Evolutionary conservation across 2,329 filamentous ascomycete species (phyloP).

Genomic region (Cladosporium oxysporum): DNA sequence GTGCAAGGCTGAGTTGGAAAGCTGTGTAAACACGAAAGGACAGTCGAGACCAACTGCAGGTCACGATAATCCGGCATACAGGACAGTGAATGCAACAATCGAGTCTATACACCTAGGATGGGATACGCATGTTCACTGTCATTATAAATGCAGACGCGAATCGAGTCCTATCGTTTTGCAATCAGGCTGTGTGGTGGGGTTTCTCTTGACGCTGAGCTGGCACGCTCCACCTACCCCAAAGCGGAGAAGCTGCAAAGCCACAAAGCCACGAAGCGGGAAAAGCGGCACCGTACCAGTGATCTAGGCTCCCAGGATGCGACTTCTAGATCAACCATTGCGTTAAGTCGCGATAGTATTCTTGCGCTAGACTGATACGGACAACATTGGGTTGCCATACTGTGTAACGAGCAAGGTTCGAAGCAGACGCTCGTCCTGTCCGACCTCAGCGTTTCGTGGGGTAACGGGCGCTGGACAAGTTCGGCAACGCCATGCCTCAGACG

Average conservation of each 20-base stretch:
- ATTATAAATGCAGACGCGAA: background rate
- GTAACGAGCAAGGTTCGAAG: background rate
- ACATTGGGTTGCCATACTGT: background rate
- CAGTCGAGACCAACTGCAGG: no score
- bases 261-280: constrained; percentile 6
- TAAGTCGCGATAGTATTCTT: background rate
- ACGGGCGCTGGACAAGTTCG: background rate
- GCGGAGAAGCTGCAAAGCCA: background rate
- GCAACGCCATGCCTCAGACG: background rate
- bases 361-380: background rate
- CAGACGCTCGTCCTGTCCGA: background rate
- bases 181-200: background rate
- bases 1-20: no score
- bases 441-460: background rate
- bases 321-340: background rate
- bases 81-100: background rate
- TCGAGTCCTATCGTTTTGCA: background rate
- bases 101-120: background rate
- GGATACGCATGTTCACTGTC: background rate
- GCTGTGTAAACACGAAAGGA: no score
- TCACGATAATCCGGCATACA: no score
- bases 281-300: background rate
- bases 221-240: background rate
- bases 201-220: background rate
- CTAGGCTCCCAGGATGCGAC: background rate